phyloP scores from a whole-genome alignment of 805 yeast species.

The Metschnikowia peoriensis region DNA sequence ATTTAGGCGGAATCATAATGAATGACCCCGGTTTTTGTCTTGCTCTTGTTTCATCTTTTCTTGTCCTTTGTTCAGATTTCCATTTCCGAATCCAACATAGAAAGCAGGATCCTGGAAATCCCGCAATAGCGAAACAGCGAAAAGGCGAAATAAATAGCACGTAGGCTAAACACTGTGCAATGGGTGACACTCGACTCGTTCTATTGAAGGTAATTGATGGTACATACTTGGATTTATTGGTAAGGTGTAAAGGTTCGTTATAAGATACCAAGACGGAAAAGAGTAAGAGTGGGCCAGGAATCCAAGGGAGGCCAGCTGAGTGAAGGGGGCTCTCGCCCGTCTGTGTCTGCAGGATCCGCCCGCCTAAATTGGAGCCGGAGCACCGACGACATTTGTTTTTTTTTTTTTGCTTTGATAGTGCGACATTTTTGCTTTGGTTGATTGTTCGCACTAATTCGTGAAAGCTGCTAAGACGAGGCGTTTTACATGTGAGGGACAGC shows the following conservation, averaged over 20 bases:
- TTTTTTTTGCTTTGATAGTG: not conserved
- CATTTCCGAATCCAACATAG: not conserved
- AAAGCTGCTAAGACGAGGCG: not conserved
- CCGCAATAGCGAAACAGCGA: not conserved
- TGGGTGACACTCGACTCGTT: not conserved
- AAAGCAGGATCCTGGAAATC: not conserved
- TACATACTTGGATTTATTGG: constrained; percentile 7
- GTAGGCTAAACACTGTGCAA: not conserved
- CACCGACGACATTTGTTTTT: constrained; percentile 1
- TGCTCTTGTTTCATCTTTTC: not conserved
- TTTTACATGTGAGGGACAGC: not conserved
- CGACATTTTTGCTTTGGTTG: not conserved
- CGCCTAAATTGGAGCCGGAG: constrained; percentile 3
- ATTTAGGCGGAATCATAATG: not conserved
- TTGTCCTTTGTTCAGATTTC: not conserved
- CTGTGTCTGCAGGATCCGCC: constrained; percentile 6
- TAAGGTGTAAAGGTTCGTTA: constrained; percentile 13
- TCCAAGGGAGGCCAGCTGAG: constrained; percentile 8
- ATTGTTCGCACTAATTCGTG: not conserved
- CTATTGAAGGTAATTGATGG: not conserved
- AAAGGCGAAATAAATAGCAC: not conserved
- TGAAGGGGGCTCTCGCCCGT: constrained; percentile 15
- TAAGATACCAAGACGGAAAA: constrained; percentile 12
- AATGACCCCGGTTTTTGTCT: not conserved
- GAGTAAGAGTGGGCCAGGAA: constrained; percentile 2